Percentiles rank a stretch among this genome's conserved stretches.
Evolutionary conservation across 2,329 filamentous ascomycete genomes (phyloP).

Genomic region (Ophiostoma triangulosporum): DNA sequence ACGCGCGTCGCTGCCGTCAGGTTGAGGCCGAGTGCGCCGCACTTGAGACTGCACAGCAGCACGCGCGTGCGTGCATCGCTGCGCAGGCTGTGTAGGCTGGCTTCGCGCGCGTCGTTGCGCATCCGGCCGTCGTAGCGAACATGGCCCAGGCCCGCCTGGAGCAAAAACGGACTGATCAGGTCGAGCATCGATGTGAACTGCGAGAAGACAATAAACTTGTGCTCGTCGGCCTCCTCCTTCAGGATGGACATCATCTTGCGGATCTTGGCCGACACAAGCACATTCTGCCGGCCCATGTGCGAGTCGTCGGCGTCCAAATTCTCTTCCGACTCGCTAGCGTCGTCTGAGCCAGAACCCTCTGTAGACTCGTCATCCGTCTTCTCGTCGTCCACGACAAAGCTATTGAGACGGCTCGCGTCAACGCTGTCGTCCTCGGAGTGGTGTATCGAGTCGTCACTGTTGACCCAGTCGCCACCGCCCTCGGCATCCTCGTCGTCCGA

Average conservation of each 20-base stretch:
- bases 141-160: conserved; percentile 58
- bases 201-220: conserved; percentile 98
- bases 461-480: conserved; percentile 68
- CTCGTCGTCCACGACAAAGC: conserved; percentile 42
- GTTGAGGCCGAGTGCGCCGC: conserved; percentile 84
- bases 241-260: conserved; percentile 72
- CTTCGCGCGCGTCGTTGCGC: conserved; percentile 85
- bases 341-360: not conserved
- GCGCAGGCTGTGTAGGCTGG: conserved; percentile 63
- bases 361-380: not conserved
- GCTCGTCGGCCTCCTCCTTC: conserved; percentile 58
- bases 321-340: too few relatives aligned
- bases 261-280: conserved; percentile 78
- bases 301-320: conserved; percentile 17
- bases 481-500: conserved; percentile 50
- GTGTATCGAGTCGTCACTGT: conserved; percentile 51
- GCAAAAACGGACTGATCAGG: conserved; percentile 83
- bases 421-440: conserved; percentile 42
- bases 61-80: conserved; percentile 64
- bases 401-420: conserved; percentile 39
- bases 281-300: conserved; percentile 20
- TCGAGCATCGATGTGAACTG: conserved; percentile 98
- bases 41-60: conserved; percentile 85
- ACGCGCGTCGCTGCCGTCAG: conserved; percentile 87
- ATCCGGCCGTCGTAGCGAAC: conserved; percentile 91